A percentile compares a stretch with the other conserved stretches of the same genome.
These are phyloP conservation scores for Boechera stricta DNA, from an alignment of 345 rosid genomes.

Conservation along the genomic window DNA sequence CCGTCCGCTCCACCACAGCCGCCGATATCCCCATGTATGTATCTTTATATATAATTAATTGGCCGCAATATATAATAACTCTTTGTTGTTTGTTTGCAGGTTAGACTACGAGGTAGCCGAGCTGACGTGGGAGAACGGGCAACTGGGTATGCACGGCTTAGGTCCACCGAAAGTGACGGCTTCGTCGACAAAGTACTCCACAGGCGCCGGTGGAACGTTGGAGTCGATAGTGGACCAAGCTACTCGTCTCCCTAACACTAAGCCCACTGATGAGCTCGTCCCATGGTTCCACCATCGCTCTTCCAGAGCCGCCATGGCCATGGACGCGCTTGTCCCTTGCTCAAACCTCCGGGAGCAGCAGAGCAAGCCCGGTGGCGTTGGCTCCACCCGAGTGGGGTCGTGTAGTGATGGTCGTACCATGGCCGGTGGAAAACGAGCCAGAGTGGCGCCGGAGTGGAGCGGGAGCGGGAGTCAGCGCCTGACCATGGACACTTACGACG, in stretches of 20 bases:
- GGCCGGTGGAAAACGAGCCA: conserved; percentile 57
- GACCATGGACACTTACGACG: conserved; percentile 58
- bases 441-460: conserved; percentile 66
- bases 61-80: not conserved
- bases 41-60: not conserved
- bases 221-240: conserved; percentile 95
- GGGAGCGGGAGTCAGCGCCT: conserved; percentile 66
- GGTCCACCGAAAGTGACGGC: conserved; percentile 59
- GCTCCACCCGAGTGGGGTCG: conserved; percentile 67
- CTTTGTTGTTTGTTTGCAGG: conserved; percentile 49
- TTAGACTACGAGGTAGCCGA: conserved; percentile 81
- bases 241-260: conserved; percentile 48
- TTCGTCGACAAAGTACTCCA: conserved; percentile 51
- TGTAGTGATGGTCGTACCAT: conserved; percentile 54
- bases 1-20: conserved; percentile 50
- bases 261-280: conserved; percentile 49
- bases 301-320: conserved; percentile 44
- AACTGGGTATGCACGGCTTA: conserved; percentile 76
- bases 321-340: conserved; percentile 91
- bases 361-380: conserved; percentile 39
- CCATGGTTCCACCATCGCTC: conserved; percentile 60
- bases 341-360: conserved; percentile 42
- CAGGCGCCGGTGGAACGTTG: conserved; percentile 74
- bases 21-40: conserved; percentile 61
- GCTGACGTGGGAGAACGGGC: conserved; percentile 97